Percentiles rank a stretch among this genome's conserved stretches.
Conservation (phyloP, 2,329 filamentous ascomycete genomes). For the Byssochlamys sp. region DNA sequence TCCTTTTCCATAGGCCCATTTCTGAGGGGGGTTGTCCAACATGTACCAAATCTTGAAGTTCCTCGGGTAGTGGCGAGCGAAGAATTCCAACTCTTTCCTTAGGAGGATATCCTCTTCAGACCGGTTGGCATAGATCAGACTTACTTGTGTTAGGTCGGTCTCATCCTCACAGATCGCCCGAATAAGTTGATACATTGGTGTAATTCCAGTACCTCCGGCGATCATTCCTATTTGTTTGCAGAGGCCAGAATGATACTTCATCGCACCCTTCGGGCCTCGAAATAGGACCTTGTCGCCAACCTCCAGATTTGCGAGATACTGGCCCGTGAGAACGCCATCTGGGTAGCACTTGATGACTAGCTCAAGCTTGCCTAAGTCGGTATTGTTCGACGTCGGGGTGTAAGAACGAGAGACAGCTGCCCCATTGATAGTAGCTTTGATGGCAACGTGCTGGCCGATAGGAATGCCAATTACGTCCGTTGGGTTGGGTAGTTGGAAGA, state of each 20-base stretch:
- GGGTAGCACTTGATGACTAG: conserved; percentile 29
- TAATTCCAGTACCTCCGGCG: conserved; percentile 31
- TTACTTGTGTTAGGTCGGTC: conserved; percentile 48
- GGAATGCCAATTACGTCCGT: conserved; percentile 44
- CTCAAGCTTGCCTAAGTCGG: conserved; percentile 24
- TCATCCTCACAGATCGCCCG: conserved; percentile 54
- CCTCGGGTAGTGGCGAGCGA: conserved; percentile 41
- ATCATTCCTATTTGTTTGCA: conserved; percentile 29
- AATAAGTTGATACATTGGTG: conserved; percentile 54
- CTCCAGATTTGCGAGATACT: conserved; percentile 21
- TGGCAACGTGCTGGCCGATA: conserved; percentile 48
- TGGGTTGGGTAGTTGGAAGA: conserved; percentile 39
- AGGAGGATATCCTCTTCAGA: conserved; percentile 53
- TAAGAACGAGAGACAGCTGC: conserved; percentile 44
- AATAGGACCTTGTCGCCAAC: conserved; percentile 26
- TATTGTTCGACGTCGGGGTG: conserved; percentile 36
- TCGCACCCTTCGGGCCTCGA: conserved; percentile 22
- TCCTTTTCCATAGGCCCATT: conserved; percentile 43
- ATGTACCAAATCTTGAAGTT: conserved; percentile 51
- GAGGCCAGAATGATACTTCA: conserved; percentile 8
- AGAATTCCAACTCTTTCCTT: conserved; percentile 46
- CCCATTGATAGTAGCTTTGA: conserved; percentile 40
- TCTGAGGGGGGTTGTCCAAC: conserved; percentile 38
- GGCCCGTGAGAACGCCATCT: conserved; percentile 23
- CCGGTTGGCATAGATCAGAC: conserved; percentile 51